These are phyloP conservation scores for Pseudogymnoascus sp. DNA, from an alignment of 2,329 filamentous ascomycete genomes.

Conservation along the genomic window DNA sequence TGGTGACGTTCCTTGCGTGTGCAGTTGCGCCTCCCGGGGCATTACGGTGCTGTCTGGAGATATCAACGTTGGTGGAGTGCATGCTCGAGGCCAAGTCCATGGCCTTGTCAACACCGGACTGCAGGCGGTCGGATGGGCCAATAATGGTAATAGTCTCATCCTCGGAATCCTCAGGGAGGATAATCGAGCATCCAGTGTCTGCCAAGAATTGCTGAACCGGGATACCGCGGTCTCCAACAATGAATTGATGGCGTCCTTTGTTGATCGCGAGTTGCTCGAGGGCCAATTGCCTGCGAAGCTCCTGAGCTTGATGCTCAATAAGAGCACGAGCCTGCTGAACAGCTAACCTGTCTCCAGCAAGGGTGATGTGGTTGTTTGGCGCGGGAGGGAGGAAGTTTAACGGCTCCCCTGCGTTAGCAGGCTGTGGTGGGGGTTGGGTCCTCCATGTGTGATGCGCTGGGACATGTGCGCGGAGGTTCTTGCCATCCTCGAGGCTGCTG, in stretches of 20 bases:
- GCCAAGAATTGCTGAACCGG: conserved; percentile 79
- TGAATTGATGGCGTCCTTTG: conserved; percentile 86
- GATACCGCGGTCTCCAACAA: conserved; percentile 75
- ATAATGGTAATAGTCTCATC: conserved; percentile 78
- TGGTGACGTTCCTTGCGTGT: conserved; percentile 79
- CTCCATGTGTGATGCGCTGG: conserved; percentile 73
- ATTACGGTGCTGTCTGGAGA: conserved; percentile 69
- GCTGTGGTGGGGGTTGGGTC: conserved; percentile 56
- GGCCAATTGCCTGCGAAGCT: conserved; percentile 67
- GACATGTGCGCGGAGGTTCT: conserved; percentile 72
- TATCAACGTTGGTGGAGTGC: conserved; percentile 75
- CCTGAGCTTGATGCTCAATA: conserved; percentile 69
- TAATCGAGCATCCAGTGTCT: conserved; percentile 82
- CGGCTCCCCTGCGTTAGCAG: conserved; percentile 52
- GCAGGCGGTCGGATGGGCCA: conserved; percentile 66
- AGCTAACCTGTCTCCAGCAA: conserved; percentile 76
- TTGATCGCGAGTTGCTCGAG: conserved; percentile 76
- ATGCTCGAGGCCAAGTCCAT: conserved; percentile 84
- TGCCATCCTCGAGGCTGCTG: conserved; percentile 60
- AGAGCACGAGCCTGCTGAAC: conserved; percentile 72
- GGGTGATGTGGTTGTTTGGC: conserved; percentile 69
- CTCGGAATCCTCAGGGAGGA: conserved; percentile 66
- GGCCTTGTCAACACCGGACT: conserved; percentile 69
- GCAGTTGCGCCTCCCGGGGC: conserved; percentile 63
- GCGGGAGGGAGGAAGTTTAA: conserved; percentile 63